These are phyloP conservation scores for Alternaria rosae DNA, from an alignment of 2,329 filamentous ascomycete species.

Conservation along the genomic window DNA sequence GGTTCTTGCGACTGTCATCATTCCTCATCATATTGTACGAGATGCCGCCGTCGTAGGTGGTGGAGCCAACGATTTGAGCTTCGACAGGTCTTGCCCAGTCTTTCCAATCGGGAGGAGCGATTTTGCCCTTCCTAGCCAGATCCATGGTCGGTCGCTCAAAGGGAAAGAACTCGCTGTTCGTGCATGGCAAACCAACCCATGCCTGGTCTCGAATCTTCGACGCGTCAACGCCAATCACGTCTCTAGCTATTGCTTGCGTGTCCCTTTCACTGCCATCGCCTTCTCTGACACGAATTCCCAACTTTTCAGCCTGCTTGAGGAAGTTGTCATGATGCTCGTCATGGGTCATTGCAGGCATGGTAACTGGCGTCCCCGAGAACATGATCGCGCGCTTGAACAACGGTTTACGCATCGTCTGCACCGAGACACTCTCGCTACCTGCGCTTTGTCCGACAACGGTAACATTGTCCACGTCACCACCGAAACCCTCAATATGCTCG, in stretches of 20 bases:
- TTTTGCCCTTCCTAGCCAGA: background rate
- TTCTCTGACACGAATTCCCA: slow-evolving; percentile 6
- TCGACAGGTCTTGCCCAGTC: slow-evolving; percentile 13
- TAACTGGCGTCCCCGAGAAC: slow-evolving; percentile 22
- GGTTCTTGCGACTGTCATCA: slow-evolving; percentile 13
- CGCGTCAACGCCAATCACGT: slow-evolving; percentile 12
- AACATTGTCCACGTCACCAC: slow-evolving; percentile 36
- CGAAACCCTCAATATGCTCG: slow-evolving; percentile 45
- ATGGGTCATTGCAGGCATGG: slow-evolving; percentile 22
- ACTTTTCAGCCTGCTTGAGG: slow-evolving; percentile 7
- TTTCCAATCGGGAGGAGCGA: background rate
- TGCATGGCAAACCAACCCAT: slow-evolving; percentile 24
- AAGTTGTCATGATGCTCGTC: slow-evolving; percentile 21
- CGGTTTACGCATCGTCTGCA: slow-evolving; percentile 16
- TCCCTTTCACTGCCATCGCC: background rate
- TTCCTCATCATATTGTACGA: slow-evolving; percentile 26
- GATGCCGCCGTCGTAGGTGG: slow-evolving; percentile 26
- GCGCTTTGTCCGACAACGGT: slow-evolving; percentile 11
- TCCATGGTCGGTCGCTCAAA: slow-evolving; percentile 17
- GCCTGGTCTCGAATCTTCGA: slow-evolving; percentile 17
- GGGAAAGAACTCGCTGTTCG: slow-evolving; percentile 15
- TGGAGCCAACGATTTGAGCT: slow-evolving; percentile 21
- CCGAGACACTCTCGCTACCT: slow-evolving; percentile 45
- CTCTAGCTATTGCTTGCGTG: background rate
- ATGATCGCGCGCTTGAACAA: slow-evolving; percentile 24